A percentile compares a stretch with the other conserved stretches of the same genome.
These are phyloP conservation scores for Phytophthora quininea DNA, from an alignment of 352 stramenopile genomes.

Conservation along the genomic window DNA sequence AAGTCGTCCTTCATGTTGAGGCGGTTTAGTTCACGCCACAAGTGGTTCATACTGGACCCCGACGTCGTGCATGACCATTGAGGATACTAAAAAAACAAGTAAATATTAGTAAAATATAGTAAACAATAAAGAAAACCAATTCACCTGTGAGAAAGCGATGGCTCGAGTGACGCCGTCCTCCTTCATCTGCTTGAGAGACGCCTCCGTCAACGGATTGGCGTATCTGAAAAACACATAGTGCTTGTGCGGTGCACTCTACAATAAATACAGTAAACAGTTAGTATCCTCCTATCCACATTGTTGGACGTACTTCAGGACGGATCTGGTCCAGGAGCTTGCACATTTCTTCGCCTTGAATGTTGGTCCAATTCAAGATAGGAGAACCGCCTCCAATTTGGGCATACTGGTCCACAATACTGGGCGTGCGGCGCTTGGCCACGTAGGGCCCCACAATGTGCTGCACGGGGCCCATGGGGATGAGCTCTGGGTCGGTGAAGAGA, in stretches of 20 bases:
- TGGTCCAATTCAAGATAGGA: conserved; percentile 98
- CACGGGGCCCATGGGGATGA: conserved; percentile 96
- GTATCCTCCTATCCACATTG: neutral
- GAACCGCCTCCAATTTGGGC: conserved; percentile 96
- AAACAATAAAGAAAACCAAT: no score
- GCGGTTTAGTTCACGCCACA: conserved; percentile 83
- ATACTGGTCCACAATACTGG: conserved; percentile 96
- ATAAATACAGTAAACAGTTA: conserved; percentile 12
- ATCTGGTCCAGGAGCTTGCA: conserved; percentile 89
- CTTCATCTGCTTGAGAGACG: conserved; percentile 95
- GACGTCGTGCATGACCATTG: conserved; percentile 99
- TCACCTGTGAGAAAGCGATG: conserved; percentile 95
- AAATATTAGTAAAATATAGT: neutral
- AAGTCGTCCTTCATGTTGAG: conserved; percentile 90
- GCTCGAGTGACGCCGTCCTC: conserved; percentile 94
- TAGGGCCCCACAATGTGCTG: conserved; percentile 86
- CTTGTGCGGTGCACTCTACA: conserved; percentile 85
- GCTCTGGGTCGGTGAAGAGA: conserved; percentile 98
- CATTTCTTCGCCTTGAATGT: conserved; percentile 93
- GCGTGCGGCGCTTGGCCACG: conserved; percentile 88
- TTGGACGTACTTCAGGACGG: conserved; percentile 67
- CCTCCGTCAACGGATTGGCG: conserved; percentile 97
- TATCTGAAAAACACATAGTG: conserved; percentile 99
- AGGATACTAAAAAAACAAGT: conserved; percentile 81
- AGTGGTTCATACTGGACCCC: conserved; percentile 94